Conservation (phyloP, 2,329 filamentous ascomycete species). For the Neofusicoccum umdonicola region DNA sequence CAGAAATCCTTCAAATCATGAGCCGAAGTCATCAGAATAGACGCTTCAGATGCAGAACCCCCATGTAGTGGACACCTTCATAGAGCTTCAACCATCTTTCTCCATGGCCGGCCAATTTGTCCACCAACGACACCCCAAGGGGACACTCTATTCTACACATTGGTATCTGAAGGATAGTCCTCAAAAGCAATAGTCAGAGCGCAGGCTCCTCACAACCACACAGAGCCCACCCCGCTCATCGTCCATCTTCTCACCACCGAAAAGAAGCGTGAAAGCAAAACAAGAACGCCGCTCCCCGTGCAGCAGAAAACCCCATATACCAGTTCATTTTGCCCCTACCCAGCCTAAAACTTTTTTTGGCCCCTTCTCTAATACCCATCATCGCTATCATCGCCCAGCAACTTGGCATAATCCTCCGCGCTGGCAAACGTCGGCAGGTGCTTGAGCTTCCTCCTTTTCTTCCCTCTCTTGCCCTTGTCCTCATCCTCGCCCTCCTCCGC, state of each 20-base stretch:
- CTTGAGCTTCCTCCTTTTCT: slow-evolving; percentile 82
- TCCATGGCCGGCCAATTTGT: background rate
- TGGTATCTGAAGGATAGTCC: background rate
- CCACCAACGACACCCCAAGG: background rate
- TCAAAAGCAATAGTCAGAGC: too few species aligned
- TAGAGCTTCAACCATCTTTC: too few species aligned
- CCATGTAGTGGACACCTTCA: too few species aligned
- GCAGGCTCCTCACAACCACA: background rate
- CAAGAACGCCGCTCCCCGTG: background rate
- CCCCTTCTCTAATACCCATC: background rate
- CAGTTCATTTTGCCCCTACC: background rate
- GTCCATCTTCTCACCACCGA: background rate
- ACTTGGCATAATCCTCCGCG: slow-evolving; percentile 85
- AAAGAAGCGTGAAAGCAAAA: background rate
- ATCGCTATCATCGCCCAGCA: slow-evolving; percentile 68
- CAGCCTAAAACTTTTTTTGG: background rate
- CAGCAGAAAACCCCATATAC: background rate
- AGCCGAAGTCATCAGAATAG: too few species aligned
- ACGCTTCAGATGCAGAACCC: too few species aligned
- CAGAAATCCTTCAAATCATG: too few species aligned
- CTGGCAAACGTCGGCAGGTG: slow-evolving; percentile 89
- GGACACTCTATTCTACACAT: background rate
- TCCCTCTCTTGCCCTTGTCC: slow-evolving; percentile 40
- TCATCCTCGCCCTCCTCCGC: slow-evolving; percentile 26
- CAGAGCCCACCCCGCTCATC: background rate